Percentiles rank a stretch among this genome's conserved stretches.
phyloP scores from a whole-genome alignment of 257 asterid species.

The Solanum neorickii region DNA sequence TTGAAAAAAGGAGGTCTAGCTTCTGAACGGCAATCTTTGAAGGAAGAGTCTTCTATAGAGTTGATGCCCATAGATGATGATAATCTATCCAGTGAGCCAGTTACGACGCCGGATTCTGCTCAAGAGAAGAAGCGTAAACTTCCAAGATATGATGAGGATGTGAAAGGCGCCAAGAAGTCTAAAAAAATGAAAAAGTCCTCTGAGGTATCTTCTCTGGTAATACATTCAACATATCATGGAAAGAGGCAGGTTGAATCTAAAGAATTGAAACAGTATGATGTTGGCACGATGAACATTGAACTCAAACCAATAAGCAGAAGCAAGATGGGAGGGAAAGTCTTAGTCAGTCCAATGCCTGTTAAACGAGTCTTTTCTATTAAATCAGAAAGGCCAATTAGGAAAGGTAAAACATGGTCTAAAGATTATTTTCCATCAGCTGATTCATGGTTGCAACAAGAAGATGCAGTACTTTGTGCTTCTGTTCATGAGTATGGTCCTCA shows the following conservation, averaged over 20 bases:
- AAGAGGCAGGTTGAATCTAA: conserved; percentile 42
- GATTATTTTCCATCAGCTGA: conserved; percentile 71
- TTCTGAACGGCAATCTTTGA: conserved; percentile 40
- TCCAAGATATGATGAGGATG: conserved; percentile 47
- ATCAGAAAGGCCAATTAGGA: conserved; percentile 68
- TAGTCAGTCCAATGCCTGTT: conserved; percentile 52
- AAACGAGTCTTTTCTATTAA: conserved; percentile 61
- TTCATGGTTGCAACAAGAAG: conserved; percentile 80
- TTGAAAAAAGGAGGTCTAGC: conserved; percentile 77
- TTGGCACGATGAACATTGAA: conserved; percentile 39
- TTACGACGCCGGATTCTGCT: conserved; percentile 47
- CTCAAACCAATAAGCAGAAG: conserved; percentile 44
- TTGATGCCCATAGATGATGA: conserved; percentile 57
- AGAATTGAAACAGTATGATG: conserved; percentile 32
- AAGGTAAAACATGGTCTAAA: conserved; percentile 47
- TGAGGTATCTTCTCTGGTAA: conserved; percentile 14
- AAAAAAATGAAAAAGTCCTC: conserved; percentile 48
- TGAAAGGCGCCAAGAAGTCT: conserved; percentile 46
- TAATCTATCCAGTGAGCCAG: conserved; percentile 37
- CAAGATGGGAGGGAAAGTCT: conserved; percentile 58
- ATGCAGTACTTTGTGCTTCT: conserved; percentile 66
- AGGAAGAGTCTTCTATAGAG: conserved; percentile 55
- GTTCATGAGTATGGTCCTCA: conserved; percentile 87
- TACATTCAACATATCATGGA: conserved; percentile 28
- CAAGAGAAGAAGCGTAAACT: conserved; percentile 54